phyloP scores from a whole-genome alignment of 1,139 yeast species.

The Candida pseudocylindracea region DNA sequence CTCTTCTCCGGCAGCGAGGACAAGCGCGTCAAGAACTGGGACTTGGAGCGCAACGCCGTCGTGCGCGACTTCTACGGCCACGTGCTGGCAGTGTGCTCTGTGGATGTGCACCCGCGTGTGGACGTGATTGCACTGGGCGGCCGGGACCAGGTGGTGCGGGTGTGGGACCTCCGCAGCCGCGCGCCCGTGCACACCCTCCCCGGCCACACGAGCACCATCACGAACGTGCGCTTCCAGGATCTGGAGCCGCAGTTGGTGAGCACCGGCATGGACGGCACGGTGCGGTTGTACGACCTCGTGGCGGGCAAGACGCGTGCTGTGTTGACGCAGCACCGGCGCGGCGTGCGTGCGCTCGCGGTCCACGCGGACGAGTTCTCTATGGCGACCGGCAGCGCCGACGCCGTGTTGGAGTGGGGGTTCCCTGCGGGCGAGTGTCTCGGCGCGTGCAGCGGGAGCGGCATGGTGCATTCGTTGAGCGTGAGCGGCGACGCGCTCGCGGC shows the following conservation, averaged over 20 bases:
- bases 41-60: conserved; percentile 55
- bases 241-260: conserved; percentile 75
- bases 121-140: conserved; percentile 84
- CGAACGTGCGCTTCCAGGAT: conserved; percentile 40
- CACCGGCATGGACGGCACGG: conserved; percentile 68
- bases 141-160: conserved; percentile 64
- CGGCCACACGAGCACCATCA: conserved; percentile 67
- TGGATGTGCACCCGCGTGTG: conserved; percentile 70
- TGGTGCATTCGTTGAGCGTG: conserved; percentile 46
- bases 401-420: conserved; percentile 61
- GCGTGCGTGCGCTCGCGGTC: conserved; percentile 50
- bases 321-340: conserved; percentile 67
- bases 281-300: conserved; percentile 63
- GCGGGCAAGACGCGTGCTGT: conserved; percentile 21
- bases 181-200: conserved; percentile 52
- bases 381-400: conserved; percentile 56
- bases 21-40: conserved; percentile 93
- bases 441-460: conserved; percentile 14
- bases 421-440: conserved; percentile 52
- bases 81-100: conserved; percentile 67
- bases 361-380: conserved; percentile 61
- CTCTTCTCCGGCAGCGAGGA: conserved; percentile 88
- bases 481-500: conserved; percentile 64
- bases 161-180: conserved; percentile 86
- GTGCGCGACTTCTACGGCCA: conserved; percentile 89